Evolutionary conservation across 2,329 filamentous ascomycete genomes (phyloP), one percentile per base, ranked within the genome.

Genomic region (Cryphonectria nitschkei): DNA sequence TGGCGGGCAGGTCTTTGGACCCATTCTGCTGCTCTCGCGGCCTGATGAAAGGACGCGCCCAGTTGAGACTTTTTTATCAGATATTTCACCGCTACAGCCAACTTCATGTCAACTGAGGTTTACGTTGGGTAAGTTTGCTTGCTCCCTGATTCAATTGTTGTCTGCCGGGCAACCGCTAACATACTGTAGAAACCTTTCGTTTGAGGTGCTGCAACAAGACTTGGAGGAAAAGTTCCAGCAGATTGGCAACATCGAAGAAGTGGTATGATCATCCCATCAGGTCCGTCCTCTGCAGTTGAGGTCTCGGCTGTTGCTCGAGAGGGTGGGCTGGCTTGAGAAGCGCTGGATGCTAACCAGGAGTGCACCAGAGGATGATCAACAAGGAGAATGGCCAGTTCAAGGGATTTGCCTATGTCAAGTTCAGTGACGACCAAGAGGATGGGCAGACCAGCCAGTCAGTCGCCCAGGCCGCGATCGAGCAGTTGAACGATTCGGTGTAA

Each of bases 371-470:
- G 39, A 52, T 68, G 22, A 43, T 56, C 66, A 52, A 2, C 7
- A 52, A 62, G 7, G 54, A 56, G 5, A 26, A 29, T 16, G 67
- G 67, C 13, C 11, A 16, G 37, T 54, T 34, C 60, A 63, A 54
- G 34, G 67, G 67, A 22, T 68, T 68, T 60, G 67, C 29, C 43
- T 68, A 64, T 37, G 58, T 68, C 58, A 62, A 39, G 34, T 68
- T 54, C 67, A 64, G 67, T 37, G 67, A 68, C 14, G 14, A 54
- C 1, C 67, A 68, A 26, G 22, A 29, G 5, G 43, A 8, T 32
- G 58, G 34, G n/a, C n/a, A 68, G 60, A 54, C 67, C 60, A 54
- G 67, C 43, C 46, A 64, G 1, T 13, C 32, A 6, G 67, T 68
- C 7, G 60, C 43, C 43, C 13, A 64, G 43, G 67, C 46, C 19